Evolutionary conservation across 495 filamentous ascomycete genomes (phyloP).

Genomic region (Tuber aestivum): DNA sequence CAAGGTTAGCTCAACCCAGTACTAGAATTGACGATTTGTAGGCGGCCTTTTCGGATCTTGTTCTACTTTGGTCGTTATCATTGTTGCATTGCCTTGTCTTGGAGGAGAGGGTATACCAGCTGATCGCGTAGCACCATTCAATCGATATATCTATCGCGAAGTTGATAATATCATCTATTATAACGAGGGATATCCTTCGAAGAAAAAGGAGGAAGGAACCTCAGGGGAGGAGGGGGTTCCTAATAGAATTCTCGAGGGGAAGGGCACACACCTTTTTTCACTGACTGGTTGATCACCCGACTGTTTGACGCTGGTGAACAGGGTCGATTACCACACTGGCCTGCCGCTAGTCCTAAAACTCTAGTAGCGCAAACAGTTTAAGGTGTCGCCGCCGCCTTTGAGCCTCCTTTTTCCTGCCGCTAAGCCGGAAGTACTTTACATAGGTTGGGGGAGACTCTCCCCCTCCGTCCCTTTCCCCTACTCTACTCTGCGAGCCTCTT

Average conservation of each 20-base stretch:
- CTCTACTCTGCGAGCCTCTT: slow-evolving; percentile 20
- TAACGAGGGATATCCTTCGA: slow-evolving; percentile 18
- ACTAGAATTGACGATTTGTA: slow-evolving; percentile 30
- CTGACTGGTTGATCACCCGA: slow-evolving; percentile 36
- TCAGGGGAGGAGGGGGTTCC: slow-evolving; percentile 8
- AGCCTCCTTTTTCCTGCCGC: slow-evolving; percentile 37
- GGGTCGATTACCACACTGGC: slow-evolving; percentile 31
- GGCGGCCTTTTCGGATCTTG: slow-evolving; percentile 20
- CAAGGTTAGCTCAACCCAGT: slow-evolving; percentile 26
- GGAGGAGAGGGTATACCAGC: background rate
- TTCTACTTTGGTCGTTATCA: background rate
- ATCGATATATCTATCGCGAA: slow-evolving; percentile 17
- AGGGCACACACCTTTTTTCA: slow-evolving; percentile 37
- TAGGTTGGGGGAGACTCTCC: slow-evolving; percentile 33
- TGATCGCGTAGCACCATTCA: slow-evolving; percentile 22
- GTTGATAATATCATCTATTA: background rate
- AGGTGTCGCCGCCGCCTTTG: slow-evolving; percentile 36
- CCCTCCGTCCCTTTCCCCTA: slow-evolving; percentile 29
- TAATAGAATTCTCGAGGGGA: slow-evolving; percentile 19
- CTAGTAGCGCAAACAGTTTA: slow-evolving; percentile 34
- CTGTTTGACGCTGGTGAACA: slow-evolving; percentile 22
- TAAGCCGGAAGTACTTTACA: slow-evolving; percentile 32
- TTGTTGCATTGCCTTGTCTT: slow-evolving; percentile 29
- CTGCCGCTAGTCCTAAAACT: slow-evolving; percentile 37
- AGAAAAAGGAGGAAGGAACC: slow-evolving; percentile 12